A percentile compares a stretch with the other conserved stretches of the same genome.
Evolutionary conservation across 2,329 filamentous ascomycete genomes (phyloP).

Genomic region (Paraconiothyrium brasiliense): DNA sequence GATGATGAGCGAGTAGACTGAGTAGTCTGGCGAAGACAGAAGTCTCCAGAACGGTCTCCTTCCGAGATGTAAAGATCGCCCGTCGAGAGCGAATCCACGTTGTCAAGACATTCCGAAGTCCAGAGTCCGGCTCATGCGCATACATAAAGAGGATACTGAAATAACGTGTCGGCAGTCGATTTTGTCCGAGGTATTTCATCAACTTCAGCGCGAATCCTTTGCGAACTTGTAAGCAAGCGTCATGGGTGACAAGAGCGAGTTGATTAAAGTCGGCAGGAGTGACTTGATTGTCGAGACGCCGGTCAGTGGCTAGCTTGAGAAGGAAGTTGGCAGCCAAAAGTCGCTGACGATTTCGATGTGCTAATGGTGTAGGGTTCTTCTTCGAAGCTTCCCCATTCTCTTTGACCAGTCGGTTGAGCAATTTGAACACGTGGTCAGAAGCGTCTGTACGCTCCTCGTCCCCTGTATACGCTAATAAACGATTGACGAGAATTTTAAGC

Average conservation of each 20-base stretch:
- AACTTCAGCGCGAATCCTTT: conserved; percentile 82
- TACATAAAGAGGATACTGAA: conserved; percentile 90
- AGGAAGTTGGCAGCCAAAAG: conserved; percentile 80
- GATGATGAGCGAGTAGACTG: conserved; percentile 90
- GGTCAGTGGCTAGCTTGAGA: conserved; percentile 83
- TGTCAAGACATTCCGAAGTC: conserved; percentile 76
- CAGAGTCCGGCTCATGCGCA: conserved; percentile 84
- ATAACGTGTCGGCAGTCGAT: conserved; percentile 77
- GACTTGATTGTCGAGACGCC: conserved; percentile 79
- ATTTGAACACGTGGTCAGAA: conserved; percentile 76
- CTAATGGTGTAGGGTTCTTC: conserved; percentile 73
- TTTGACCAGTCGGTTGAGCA: conserved; percentile 79
- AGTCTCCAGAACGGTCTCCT: conserved; percentile 75
- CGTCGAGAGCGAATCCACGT: conserved; percentile 91
- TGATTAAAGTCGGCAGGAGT: conserved; percentile 79
- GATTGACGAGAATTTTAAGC: conserved; percentile 86
- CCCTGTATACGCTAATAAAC: conserved; percentile 69
- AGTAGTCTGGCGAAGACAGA: conserved; percentile 79
- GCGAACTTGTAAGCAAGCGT: conserved; percentile 77
- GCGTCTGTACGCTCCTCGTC: conserved; percentile 58
- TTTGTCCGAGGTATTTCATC: conserved; percentile 86
- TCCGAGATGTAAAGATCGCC: conserved; percentile 66
- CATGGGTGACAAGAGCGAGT: conserved; percentile 83
- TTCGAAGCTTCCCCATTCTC: conserved; percentile 84
- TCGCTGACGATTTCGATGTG: conserved; percentile 82